phyloP scores from a whole-genome alignment of 306 rosid genomes.

The Lagenaria siceraria region DNA sequence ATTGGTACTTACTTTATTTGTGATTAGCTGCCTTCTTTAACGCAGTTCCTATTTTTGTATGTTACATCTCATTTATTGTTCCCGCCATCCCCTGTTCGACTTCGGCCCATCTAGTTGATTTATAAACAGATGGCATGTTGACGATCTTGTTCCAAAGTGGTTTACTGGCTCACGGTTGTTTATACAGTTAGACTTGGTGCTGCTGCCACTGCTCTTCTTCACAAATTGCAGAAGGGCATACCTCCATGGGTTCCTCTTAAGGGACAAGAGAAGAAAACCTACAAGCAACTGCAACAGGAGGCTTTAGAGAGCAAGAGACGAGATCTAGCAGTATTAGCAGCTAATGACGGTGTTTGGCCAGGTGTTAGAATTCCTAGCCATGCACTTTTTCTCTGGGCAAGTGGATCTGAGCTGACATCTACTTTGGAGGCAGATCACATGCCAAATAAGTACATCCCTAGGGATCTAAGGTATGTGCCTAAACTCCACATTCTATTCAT shows the following conservation, averaged over 20 bases:
- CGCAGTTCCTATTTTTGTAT: neutral
- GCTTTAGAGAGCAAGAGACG: slow-evolving; percentile 86
- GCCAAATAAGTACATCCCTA: slow-evolving; percentile 92
- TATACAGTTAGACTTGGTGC: slow-evolving; percentile 68
- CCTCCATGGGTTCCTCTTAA: slow-evolving; percentile 97
- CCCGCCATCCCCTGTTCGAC: neutral
- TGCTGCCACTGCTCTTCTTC: slow-evolving; percentile 72
- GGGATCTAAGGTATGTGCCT: slow-evolving; percentile 53
- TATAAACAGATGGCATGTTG: neutral
- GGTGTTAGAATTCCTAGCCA: slow-evolving; percentile 89
- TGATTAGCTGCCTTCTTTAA: neutral
- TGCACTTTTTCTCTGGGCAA: slow-evolving; percentile 92
- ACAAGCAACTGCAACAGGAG: slow-evolving; percentile 82
- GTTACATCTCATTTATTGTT: neutral
- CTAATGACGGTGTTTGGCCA: slow-evolving; percentile 88
- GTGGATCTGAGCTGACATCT: slow-evolving; percentile 81
- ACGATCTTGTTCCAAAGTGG: slow-evolving; percentile 1
- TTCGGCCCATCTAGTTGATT: neutral
- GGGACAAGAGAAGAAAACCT: slow-evolving; percentile 71
- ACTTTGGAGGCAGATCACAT: slow-evolving; percentile 79
- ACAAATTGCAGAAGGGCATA: slow-evolving; percentile 79
- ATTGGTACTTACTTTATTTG: neutral
- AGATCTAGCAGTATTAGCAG: slow-evolving; percentile 82
- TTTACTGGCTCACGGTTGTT: slow-evolving; percentile 18
- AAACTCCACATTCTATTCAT: neutral